These are phyloP conservation scores for Neonectria ditissima DNA, from an alignment of 2,329 filamentous ascomycete species.

Conservation along the genomic window DNA sequence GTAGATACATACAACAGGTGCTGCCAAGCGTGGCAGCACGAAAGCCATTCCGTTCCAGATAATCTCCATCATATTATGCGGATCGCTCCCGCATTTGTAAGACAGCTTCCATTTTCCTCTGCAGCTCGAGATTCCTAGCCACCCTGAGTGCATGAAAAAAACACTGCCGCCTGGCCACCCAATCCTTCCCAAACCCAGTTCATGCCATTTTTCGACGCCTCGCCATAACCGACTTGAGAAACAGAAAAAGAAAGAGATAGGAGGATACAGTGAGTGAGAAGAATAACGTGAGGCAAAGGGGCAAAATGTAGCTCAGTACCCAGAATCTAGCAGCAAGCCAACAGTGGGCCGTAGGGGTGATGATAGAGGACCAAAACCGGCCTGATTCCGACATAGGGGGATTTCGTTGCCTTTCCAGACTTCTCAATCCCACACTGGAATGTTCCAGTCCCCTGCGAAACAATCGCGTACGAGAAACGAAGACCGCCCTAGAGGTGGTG, in stretches of 20 bases:
- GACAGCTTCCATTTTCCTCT: constrained; percentile 9
- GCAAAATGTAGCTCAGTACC: constrained; percentile 5
- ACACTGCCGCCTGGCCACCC: constrained; percentile 16
- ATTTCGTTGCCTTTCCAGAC: constrained; percentile 28
- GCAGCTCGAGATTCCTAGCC: constrained; percentile 2
- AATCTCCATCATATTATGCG: constrained; percentile 5
- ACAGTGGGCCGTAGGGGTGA: constrained; percentile 8
- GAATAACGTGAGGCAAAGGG: constrained; percentile 7
- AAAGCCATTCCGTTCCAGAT: constrained; percentile 13
- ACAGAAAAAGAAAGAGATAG: neutral
- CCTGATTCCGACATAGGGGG: constrained; percentile 28
- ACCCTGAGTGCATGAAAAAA: constrained; percentile 7
- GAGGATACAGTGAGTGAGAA: constrained; percentile 4
- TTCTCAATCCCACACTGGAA: constrained; percentile 16
- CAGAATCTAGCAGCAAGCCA: constrained; percentile 15
- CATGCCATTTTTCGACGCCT: constrained; percentile 26
- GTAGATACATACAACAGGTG: constrained; percentile 21
- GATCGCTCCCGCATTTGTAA: constrained; percentile 4
- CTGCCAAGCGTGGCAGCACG: constrained; percentile 2
- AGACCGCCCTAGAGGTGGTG: constrained; percentile 22
- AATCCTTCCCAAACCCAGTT: constrained; percentile 17
- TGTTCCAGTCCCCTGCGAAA: constrained; percentile 24
- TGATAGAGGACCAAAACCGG: constrained; percentile 19
- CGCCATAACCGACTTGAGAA: constrained; percentile 9
- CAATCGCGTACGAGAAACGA: constrained; percentile 15